A percentile compares a stretch with the other conserved stretches of the same genome.
Conservation (phyloP, 345 rosid genomes). For the Dipteronia sinensis region DNA sequence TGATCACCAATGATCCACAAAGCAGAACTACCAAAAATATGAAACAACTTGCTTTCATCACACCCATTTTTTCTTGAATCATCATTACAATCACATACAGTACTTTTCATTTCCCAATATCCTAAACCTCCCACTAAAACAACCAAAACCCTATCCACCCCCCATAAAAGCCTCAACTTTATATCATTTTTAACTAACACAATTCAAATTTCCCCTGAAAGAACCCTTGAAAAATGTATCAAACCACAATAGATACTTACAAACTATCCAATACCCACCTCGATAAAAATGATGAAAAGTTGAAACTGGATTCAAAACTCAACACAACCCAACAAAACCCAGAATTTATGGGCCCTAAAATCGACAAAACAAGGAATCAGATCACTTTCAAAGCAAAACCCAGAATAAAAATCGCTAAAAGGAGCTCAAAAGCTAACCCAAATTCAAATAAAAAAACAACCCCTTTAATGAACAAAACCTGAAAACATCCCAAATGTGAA, state of each 20-base stretch:
- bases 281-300: slow-evolving; percentile 13
- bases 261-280: slow-evolving; percentile 6
- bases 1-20: slow-evolving; percentile 38
- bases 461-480: background rate
- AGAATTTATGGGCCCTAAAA: slow-evolving; percentile 18
- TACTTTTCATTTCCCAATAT: slow-evolving; percentile 44
- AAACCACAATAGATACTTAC: background rate
- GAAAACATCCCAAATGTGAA: background rate
- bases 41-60: slow-evolving; percentile 25
- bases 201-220: background rate
- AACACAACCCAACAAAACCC: slow-evolving; percentile 28
- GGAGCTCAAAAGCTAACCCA: slow-evolving; percentile 9
- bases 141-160: slow-evolving; percentile 24
- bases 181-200: background rate
- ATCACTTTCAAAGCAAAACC: slow-evolving; percentile 8
- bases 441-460: background rate
- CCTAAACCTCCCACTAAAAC: slow-evolving; percentile 28
- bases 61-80: slow-evolving; percentile 37
- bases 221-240: slow-evolving; percentile 5
- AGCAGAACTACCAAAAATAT: slow-evolving; percentile 40
- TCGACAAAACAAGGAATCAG: slow-evolving; percentile 21
- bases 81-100: slow-evolving; percentile 20
- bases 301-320: slow-evolving; percentile 19
- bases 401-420: background rate
- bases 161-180: slow-evolving; percentile 19